These are phyloP conservation scores for Venturiaceae sp. DNA, from an alignment of 2,329 filamentous ascomycete species.

Conservation along the genomic window DNA sequence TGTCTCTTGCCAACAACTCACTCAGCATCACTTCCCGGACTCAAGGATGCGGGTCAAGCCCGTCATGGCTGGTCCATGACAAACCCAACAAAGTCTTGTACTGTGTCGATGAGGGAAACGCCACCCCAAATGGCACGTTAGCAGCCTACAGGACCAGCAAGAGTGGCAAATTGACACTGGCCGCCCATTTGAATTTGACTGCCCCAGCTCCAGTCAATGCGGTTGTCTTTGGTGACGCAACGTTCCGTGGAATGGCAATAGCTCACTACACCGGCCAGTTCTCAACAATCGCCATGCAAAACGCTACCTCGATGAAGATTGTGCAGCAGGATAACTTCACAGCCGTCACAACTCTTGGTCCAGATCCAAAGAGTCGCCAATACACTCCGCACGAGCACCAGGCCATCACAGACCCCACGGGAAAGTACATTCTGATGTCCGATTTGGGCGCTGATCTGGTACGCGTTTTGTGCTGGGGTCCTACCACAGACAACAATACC, in stretches of 20 bases:
- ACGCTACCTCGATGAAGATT: background rate
- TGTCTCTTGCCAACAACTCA: constrained; percentile 21
- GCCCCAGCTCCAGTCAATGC: constrained; percentile 30
- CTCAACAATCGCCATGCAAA: background rate
- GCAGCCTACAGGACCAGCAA: constrained; percentile 24
- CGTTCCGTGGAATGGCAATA: constrained; percentile 25
- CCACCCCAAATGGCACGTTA: constrained; percentile 38
- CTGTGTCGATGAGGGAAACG: constrained; percentile 51
- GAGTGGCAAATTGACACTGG: constrained; percentile 28
- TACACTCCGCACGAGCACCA: constrained; percentile 23
- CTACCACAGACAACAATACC: constrained; percentile 11
- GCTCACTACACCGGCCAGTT: constrained; percentile 24
- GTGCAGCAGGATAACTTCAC: constrained; percentile 1
- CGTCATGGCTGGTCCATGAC: constrained; percentile 53
- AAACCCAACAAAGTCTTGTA: constrained; percentile 40
- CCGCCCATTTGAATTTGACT: constrained; percentile 21
- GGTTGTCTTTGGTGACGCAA: constrained; percentile 29
- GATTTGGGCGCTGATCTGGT: constrained; percentile 28
- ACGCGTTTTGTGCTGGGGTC: constrained; percentile 20
- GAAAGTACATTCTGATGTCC: constrained; percentile 25
- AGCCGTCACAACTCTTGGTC: background rate
- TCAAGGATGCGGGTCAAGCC: constrained; percentile 42
- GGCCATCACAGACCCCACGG: constrained; percentile 26
- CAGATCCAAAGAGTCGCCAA: constrained; percentile 16
- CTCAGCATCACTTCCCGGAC: constrained; percentile 30